Base-by-base conservation (phyloP, 345 rosid genomes). In the Toxicodendron radicans region DNA sequence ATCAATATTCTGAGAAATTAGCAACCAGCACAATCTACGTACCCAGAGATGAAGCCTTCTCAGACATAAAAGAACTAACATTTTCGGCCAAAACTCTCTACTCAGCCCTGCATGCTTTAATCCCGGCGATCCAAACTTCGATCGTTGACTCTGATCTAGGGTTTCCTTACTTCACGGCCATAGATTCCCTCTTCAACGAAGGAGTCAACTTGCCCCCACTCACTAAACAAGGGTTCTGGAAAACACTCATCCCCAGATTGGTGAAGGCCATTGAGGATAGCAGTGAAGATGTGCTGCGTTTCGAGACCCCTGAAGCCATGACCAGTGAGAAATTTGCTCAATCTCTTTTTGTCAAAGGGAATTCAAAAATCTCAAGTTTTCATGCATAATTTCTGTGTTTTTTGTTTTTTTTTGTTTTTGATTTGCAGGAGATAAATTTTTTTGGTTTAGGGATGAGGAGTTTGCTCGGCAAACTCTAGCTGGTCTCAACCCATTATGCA, bases 371-470 rank as follows among this genome's bases (percentile, higher is more conserved):
- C 4, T 48, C 41, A 16, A 30, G 10, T 14, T 18, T 9, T 35
- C 17, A 32, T 11, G 21, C 17, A 33, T 58, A 10, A 2, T 5
- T 33, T 16, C 23, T 17, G 10, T 0, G 18, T 61, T 18, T 11
- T 17, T 8, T 17, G 20, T 30, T 32, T 33, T 61, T 18, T 11
- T 17, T 8, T 17, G 20, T 30, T 32, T 33, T 14, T 17, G 6
- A 17, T n/a, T 45, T 75, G 66, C 81, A 94, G 97, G 89, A 77
- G 91, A 88, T 68, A 88, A 73, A 62, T 90, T 89, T 70, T 87
- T 89, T 78, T 94, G 97, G 98, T 70, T 87, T 10, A 76, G 88
- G 70, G 97, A 94, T 57, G 96, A 90, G 10, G 97, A 94, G 66
- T 94, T 90, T 20, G 85, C 85, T 59, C 85, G 97, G 7, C 92